Conservation (phyloP, 805 yeast genomes). For the Candida vartiovaarae region DNA sequence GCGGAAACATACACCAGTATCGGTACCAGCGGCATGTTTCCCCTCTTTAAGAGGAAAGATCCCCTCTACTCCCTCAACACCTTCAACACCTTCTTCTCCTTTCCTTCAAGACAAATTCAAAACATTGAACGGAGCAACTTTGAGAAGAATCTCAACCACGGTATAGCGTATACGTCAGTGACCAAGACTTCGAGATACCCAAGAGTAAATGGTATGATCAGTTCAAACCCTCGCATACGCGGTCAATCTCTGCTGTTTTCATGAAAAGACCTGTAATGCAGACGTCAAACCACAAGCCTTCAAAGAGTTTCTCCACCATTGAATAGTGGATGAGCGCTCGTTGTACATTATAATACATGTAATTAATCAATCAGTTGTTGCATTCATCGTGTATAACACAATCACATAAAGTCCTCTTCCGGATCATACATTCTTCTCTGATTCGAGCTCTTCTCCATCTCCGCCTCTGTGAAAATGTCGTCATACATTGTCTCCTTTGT, state of each 20-base stretch:
- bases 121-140: neutral
- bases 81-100: conserved; percentile 3
- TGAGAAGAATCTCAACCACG: conserved; percentile 4
- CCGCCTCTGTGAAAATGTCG: conserved; percentile 40
- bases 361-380: neutral
- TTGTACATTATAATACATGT: neutral
- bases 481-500: conserved; percentile 37
- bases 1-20: conserved; percentile 1
- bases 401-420: conserved; percentile 52
- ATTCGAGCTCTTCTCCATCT: conserved; percentile 36
- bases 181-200: conserved; percentile 9
- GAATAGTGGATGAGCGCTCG: neutral
- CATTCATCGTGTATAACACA: no score
- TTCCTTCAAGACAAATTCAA: conserved; percentile 3
- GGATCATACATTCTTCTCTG: conserved; percentile 43
- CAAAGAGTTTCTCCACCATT: conserved; percentile 4
- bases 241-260: conserved; percentile 8
- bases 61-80: conserved; percentile 4
- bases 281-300: conserved; percentile 2
- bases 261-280: conserved; percentile 1
- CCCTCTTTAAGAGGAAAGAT: conserved; percentile 11
- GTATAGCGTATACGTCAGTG: conserved; percentile 10
- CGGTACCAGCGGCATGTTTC: conserved; percentile 13
- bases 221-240: conserved; percentile 4
- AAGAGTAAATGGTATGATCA: conserved; percentile 8